Evolutionary conservation across 192 early-diverging fungal genomes (phyloP), one percentile per base, ranked within the genome.

Genomic region (Diversispora eburnea): DNA sequence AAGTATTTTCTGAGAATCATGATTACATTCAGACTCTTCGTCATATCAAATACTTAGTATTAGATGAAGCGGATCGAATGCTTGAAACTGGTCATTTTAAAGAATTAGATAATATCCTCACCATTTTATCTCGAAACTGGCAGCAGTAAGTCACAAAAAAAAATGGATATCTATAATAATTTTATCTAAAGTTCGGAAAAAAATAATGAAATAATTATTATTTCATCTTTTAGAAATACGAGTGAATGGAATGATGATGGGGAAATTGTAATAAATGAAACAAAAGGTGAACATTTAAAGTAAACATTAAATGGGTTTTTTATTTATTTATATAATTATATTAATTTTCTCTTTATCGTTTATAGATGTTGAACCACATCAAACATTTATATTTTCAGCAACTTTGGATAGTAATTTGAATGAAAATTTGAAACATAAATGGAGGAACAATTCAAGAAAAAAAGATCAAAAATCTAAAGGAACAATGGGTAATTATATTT

Each of bases 361-460:
- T 73, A 33, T 66, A 42, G 76, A 77, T 47, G 63, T 60, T 20
- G 41, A 51, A 7, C 70, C 52, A 25, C 87, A 93, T 42, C 95
- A 96, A 75, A 97, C 95, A 0, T 91, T 96, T 79, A 88, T 98
- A 52, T 98, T 93, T 74, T 97, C 97, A 8, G 97, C 97, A 8
- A 98, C 97, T 4, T 76, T 98, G 51, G 77, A 77, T 68, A 84
- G 83, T 39, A 83, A 82, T 46, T 58, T 88, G 10, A 76, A 81
- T 49, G 76, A 84, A 62, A 77, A 88, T 55, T 60, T 84, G 22
- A 84, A 83, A 33, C 70, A 33, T 33, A 33, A 33, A 33, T 33
- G 25, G 25, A 33, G 73, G n/a, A 85, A 81, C 54, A 85, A 79
- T 52, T 5, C n/a, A 39, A 17, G 25, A 42, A 60, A 59, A 19